Evolutionary conservation across 1,139 yeast genomes (phyloP), one percentile per base, ranked within the genome.

Genomic region (Protomyces pachydermus): DNA sequence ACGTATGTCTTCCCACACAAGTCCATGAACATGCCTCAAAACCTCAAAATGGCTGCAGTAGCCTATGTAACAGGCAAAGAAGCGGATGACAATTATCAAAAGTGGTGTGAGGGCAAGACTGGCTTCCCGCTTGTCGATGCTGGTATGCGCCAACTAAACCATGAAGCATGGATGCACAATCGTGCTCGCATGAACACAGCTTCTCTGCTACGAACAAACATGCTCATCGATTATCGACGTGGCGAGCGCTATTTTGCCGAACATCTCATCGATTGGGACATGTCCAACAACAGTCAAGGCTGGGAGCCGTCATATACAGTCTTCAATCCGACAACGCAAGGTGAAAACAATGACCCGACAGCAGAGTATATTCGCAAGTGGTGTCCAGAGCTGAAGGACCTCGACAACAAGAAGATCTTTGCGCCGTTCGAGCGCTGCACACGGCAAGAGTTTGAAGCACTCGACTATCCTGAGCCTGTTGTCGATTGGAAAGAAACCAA

Each of bases 91-190:
- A 52, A 52, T 34, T 81, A 78, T 68, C 74, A 74, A 16, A 76
- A 74, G 25, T 83, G 86, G 86, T 78, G 82, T 65, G 69, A 75
- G 20, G 86, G 86, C 0, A 71, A 71, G 48, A 83, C 86, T 0
- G 86, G 86, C 1, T 77, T 75, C 65, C 86, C 86, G 0, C 75
- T 83, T 10, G 80, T 83, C 3, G 86, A 83, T 70, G 86, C 86
- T 1, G 77, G 81, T 54, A 83, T 83, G 86, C 74, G 84, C 52
- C 78, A 82, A 68, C 72, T 83, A 39, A 72, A 76, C 38, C 72
- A 74, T n/a, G 81, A 82, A 0, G 85, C 84, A 0, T 81, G 79
- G 69, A 77, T 83, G 76, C 81, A 79, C 68, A 83, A 83, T 70
- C 73, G 86, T 39, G 77, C 80, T 48, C 75, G 86, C 54, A 81